Conservation (phyloP, 192 early-diverging fungal genomes). For the Spizellomyces sp. region DNA sequence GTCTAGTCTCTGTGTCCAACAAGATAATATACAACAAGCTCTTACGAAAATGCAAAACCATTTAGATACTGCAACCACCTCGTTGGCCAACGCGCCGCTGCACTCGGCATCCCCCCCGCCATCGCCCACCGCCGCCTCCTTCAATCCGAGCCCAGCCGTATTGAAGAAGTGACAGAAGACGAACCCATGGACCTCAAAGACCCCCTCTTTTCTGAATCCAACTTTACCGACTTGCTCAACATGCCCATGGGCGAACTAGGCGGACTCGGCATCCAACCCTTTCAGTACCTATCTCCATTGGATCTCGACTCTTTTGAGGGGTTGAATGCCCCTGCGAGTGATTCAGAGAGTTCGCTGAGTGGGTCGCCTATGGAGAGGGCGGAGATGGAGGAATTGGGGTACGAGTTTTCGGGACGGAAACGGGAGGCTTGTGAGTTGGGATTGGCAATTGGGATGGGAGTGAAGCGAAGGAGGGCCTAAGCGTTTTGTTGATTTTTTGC, state of each 20-base stretch:
- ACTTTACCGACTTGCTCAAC: slow-evolving; percentile 21
- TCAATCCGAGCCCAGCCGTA: not conserved
- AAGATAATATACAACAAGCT: not conserved
- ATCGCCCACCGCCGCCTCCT: not conserved
- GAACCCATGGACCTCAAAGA: slow-evolving; percentile 4
- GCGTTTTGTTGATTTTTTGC: too few relatives aligned
- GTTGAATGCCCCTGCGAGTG: not conserved
- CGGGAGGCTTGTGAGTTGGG: too few relatives aligned
- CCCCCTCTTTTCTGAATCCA: slow-evolving; percentile 4
- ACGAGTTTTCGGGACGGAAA: too few relatives aligned
- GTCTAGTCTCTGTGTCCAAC: not conserved
- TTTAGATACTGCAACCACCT: slow-evolving; percentile 33
- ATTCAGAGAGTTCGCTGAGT: too few relatives aligned
- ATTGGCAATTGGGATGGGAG: too few relatives aligned
- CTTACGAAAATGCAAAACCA: not conserved
- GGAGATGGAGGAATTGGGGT: too few relatives aligned
- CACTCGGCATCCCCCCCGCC: slow-evolving; percentile 17
- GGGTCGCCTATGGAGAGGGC: too few relatives aligned
- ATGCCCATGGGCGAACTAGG: slow-evolving; percentile 10
- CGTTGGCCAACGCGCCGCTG: slow-evolving; percentile 23
- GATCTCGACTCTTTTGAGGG: not conserved
- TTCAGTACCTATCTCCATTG: not conserved
- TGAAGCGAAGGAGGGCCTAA: too few relatives aligned
- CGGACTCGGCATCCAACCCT: slow-evolving; percentile 7
- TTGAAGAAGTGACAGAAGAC: slow-evolving; percentile 18